Conservation (phyloP, 805 yeast species). For the Sporopachydermia lactativora region DNA sequence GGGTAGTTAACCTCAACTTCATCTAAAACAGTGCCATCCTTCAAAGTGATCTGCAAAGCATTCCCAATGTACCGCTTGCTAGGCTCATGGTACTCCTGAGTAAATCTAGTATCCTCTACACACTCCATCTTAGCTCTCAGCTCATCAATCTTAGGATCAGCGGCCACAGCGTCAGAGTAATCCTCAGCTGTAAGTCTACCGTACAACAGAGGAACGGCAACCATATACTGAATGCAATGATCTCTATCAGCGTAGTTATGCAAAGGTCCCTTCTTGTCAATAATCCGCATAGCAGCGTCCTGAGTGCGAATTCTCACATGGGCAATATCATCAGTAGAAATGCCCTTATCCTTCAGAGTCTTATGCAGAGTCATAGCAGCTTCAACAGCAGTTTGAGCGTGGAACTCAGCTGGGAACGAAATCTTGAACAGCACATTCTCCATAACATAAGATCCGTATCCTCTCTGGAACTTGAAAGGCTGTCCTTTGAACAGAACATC, state of each 20-base stretch:
- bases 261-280: slow-evolving; percentile 44
- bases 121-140: slow-evolving; percentile 41
- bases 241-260: slow-evolving; percentile 53
- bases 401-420: slow-evolving; percentile 53
- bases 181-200: slow-evolving; percentile 47
- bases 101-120: slow-evolving; percentile 33
- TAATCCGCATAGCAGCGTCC: slow-evolving; percentile 46
- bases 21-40: slow-evolving; percentile 38
- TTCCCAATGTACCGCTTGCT: slow-evolving; percentile 44
- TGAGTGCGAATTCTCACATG: slow-evolving; percentile 39
- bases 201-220: slow-evolving; percentile 38
- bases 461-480: slow-evolving; percentile 38
- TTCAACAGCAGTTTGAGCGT: slow-evolving; percentile 52
- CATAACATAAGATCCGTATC: slow-evolving; percentile 44
- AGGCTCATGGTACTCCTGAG: slow-evolving; percentile 41
- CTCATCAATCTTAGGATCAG: slow-evolving; percentile 36
- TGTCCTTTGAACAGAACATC: slow-evolving; percentile 42
- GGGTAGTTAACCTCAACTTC: slow-evolving; percentile 43
- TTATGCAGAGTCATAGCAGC: slow-evolving; percentile 34
- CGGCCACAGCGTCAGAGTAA: slow-evolving; percentile 35
- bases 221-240: slow-evolving; percentile 53
- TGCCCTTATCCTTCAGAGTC: slow-evolving; percentile 25
- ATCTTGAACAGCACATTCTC: slow-evolving; percentile 48
- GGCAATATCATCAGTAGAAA: slow-evolving; percentile 33
- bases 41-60: slow-evolving; percentile 33